Conservation (phyloP, 192 early-diverging fungal genomes). For the Linnemannia exigua region DNA sequence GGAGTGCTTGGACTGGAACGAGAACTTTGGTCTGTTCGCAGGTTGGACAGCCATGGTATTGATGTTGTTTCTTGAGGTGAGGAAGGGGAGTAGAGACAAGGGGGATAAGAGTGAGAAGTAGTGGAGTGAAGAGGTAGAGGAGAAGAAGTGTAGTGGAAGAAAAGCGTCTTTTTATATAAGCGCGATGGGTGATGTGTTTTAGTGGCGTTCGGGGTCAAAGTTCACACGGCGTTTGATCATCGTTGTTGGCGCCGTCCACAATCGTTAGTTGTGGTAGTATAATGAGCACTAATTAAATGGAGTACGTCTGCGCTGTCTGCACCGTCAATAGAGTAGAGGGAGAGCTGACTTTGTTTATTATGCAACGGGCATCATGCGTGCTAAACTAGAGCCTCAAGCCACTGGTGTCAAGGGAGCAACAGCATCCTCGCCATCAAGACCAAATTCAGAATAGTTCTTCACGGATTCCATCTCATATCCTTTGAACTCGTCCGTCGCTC, state of each 20-base stretch:
- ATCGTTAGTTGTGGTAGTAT: too few species aligned
- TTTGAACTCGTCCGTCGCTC: constrained; percentile 21
- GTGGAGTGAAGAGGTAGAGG: neutral
- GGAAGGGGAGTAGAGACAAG: neutral
- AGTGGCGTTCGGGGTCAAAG: neutral
- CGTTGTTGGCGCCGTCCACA: too few species aligned
- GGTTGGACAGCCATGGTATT: neutral
- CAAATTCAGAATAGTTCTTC: neutral
- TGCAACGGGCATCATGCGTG: neutral
- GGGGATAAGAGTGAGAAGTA: neutral
- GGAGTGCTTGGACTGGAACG: constrained; percentile 2
- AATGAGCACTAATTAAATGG: too few species aligned
- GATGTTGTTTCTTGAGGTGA: neutral
- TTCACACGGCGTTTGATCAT: neutral
- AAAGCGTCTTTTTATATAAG: neutral
- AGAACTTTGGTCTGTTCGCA: neutral
- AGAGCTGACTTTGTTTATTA: too few species aligned
- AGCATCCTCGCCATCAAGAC: neutral
- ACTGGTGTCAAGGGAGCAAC: neutral
- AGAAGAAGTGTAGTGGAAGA: neutral
- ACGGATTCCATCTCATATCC: neutral
- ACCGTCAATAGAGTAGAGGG: too few species aligned
- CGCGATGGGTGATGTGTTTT: neutral
- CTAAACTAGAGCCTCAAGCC: neutral
- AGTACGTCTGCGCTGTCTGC: too few species aligned